Percentiles rank a stretch among this genome's conserved stretches.
These are phyloP conservation scores for Ophiostoma australiae DNA, from an alignment of 2,329 filamentous ascomycete species.

Conservation along the genomic window DNA sequence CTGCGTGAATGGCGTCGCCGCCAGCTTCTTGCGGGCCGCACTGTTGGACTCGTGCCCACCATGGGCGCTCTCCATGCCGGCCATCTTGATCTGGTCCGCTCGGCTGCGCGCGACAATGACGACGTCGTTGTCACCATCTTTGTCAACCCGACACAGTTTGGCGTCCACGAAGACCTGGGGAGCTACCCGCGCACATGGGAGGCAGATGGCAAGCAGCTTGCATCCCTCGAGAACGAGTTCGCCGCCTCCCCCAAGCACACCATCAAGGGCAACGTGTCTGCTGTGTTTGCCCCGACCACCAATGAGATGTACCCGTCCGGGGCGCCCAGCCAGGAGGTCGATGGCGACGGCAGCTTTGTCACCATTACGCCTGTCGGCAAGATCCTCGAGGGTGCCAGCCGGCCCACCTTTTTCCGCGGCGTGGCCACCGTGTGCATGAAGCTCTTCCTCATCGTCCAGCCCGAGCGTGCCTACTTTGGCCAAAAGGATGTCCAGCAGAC, in stretches of 20 bases:
- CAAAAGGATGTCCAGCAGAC: conserved; percentile 98
- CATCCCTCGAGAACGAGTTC: conserved; percentile 60
- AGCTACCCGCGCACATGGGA: conserved; percentile 91
- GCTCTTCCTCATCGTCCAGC: conserved; percentile 75
- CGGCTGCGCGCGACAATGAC: conserved; percentile 77
- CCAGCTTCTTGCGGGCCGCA: conserved; percentile 61
- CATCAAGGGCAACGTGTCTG: conserved; percentile 36
- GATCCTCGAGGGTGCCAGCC: conserved; percentile 74
- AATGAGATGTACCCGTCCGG: conserved; percentile 83
- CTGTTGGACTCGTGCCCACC: conserved; percentile 85
- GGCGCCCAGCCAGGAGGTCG: conserved; percentile 64
- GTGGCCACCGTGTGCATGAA: conserved; percentile 97
- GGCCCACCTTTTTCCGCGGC: conserved; percentile 93
- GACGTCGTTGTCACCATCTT: conserved; percentile 88
- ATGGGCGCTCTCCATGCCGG: conserved; percentile 97
- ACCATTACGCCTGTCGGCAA: conserved; percentile 80
- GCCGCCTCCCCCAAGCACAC: too few relatives aligned
- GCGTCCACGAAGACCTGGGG: conserved; percentile 76
- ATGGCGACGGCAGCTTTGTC: conserved; percentile 82
- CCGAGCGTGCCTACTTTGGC: conserved; percentile 83
- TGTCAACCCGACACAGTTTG: conserved; percentile 96
- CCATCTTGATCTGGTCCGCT: conserved; percentile 78
- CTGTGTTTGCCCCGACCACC: conserved; percentile 81
- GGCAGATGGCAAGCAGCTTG: conserved; percentile 63
- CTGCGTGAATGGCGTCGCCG: conserved; percentile 66